Conservation (phyloP, 352 stramenopile species). For the Globisporangium canariense region DNA sequence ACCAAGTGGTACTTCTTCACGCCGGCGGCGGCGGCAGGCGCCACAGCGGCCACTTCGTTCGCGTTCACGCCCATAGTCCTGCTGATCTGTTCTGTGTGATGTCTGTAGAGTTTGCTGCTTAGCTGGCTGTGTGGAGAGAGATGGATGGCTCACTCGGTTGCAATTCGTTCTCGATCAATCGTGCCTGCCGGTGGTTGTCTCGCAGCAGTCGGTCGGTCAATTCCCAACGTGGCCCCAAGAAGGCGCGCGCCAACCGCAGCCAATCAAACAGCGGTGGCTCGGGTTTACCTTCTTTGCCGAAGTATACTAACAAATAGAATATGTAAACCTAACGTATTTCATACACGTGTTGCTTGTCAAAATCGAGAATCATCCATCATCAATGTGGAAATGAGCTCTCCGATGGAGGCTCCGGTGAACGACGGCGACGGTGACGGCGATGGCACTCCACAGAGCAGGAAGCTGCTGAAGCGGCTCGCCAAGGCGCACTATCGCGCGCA, state of each 20-base stretch:
- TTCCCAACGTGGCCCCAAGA: background rate
- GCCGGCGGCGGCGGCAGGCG: conserved; percentile 13
- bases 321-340: background rate
- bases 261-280: conserved; percentile 4
- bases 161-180: background rate
- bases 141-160: conserved; percentile 1
- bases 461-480: conserved; percentile 42
- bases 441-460: conserved; percentile 31
- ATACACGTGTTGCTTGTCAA: background rate
- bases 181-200: background rate
- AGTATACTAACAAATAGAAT: background rate
- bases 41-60: conserved; percentile 22
- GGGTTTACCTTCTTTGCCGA: background rate
- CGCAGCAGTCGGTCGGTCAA: conserved; percentile 1
- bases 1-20: conserved; percentile 82
- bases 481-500: conserved; percentile 36
- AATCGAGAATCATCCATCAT: background rate
- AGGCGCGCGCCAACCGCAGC: conserved; percentile 1
- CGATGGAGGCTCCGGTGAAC: background rate
- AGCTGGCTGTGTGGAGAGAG: background rate
- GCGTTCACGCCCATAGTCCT: conserved; percentile 35
- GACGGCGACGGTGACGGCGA: background rate
- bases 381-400: background rate
- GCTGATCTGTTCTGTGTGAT: conserved; percentile 4
- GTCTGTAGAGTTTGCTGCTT: no score